These are phyloP conservation scores for Aristolochia fimbriata DNA, from an alignment of 164 flowering plant species.

Conservation along the genomic window DNA sequence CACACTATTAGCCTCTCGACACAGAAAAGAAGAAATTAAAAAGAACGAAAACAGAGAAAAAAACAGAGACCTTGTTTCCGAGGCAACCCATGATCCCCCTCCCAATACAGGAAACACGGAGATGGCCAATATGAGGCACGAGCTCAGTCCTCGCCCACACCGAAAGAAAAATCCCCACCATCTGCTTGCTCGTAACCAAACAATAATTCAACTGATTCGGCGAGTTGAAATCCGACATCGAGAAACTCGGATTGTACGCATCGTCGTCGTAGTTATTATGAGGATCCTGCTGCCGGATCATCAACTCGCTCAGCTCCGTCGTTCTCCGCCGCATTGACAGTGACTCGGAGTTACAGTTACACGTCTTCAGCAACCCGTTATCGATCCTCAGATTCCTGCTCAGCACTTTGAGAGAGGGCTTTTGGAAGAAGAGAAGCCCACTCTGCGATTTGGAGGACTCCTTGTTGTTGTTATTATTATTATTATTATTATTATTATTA, in stretches of 20 bases:
- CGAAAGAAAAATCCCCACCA: slow-evolving; percentile 88
- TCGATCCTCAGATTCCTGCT: slow-evolving; percentile 46
- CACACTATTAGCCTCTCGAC: background rate
- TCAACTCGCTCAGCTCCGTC: slow-evolving; percentile 19
- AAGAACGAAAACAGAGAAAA: no score
- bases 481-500: slow-evolving; percentile 2
- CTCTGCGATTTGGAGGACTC: slow-evolving; percentile 17
- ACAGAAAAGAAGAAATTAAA: no score
- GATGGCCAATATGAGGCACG: slow-evolving; percentile 66
- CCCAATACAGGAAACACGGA: slow-evolving; percentile 57
- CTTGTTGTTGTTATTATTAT: background rate
- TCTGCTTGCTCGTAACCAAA: slow-evolving; percentile 74
- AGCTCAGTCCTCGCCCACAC: slow-evolving; percentile 75
- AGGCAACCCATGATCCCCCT: slow-evolving; percentile 90
- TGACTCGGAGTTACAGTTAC: slow-evolving; percentile 54
- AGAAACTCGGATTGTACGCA: slow-evolving; percentile 3
- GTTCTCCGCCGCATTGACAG: slow-evolving; percentile 18
- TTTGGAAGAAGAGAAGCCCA: slow-evolving; percentile 43
- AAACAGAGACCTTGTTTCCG: slow-evolving; percentile 66
- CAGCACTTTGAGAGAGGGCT: slow-evolving; percentile 67
- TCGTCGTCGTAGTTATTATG: slow-evolving; percentile 15
- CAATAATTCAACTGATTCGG: slow-evolving; percentile 29
- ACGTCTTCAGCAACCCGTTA: slow-evolving; percentile 48
- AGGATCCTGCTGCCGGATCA: background rate
- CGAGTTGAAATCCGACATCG: slow-evolving; percentile 16